Conservation (phyloP, 306 rosid genomes). For the barrel medic (Medicago truncatula) region MtrunA17r5.0-ANR NC_053048.1:30744501-30745000, state of each 20-base stretch:
- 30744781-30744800: background rate
- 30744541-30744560: background rate
- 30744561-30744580: background rate
- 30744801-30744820: no score
- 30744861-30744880: background rate
- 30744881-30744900: background rate
- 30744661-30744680: background rate
- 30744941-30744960: background rate
- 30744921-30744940: background rate
- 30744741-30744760: background rate
- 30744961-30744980: background rate
- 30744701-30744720: background rate
- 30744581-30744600: background rate
- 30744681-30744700: background rate
- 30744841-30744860: background rate
- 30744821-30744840: background rate
- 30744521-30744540: background rate
- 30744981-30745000: slow-evolving; percentile 4
- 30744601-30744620: background rate
- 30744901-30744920: background rate
- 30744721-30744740: no score
- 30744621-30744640: background rate
- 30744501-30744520: background rate
- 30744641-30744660: background rate
- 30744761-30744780: background rate